Percentiles rank a stretch among this genome's conserved stretches.
These are phyloP conservation scores for Candida frijolesensis DNA, from an alignment of 1,139 yeast genomes.

Conservation along the genomic window DNA sequence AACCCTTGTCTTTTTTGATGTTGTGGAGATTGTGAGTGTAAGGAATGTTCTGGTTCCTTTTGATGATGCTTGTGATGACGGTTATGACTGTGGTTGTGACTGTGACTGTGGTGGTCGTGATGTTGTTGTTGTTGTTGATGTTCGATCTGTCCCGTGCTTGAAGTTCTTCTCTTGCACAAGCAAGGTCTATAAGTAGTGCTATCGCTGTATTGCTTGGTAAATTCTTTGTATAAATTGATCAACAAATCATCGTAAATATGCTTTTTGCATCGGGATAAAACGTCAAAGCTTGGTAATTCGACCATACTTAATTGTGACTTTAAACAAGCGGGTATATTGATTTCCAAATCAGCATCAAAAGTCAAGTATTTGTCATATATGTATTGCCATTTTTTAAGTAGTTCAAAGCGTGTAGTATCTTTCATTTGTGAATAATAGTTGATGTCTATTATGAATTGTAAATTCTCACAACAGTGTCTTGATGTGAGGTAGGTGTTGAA, in stretches of 20 bases:
- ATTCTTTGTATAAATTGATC: slow-evolving; percentile 16
- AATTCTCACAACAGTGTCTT: slow-evolving; percentile 19
- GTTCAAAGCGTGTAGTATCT: slow-evolving; percentile 6
- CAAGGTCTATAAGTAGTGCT: background rate
- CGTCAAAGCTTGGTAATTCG: slow-evolving; percentile 10
- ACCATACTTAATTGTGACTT: slow-evolving; percentile 10
- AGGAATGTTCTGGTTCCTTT: too few species aligned
- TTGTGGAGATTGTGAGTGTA: background rate
- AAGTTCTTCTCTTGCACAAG: slow-evolving; percentile 3
- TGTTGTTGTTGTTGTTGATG: background rate
- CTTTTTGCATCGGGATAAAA: slow-evolving; percentile 12
- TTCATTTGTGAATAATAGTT: slow-evolving; percentile 10
- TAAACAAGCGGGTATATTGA: slow-evolving; percentile 16
- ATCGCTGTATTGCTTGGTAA: slow-evolving; percentile 11
- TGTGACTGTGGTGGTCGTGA: background rate
- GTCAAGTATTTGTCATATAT: slow-evolving; percentile 14
- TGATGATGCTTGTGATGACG: background rate
- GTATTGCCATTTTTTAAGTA: slow-evolving; percentile 14
- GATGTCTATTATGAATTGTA: slow-evolving; percentile 16
- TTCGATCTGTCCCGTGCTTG: background rate
- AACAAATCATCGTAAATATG: slow-evolving; percentile 16
- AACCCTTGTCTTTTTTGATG: background rate
- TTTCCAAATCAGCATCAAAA: slow-evolving; percentile 15
- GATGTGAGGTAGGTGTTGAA: slow-evolving; percentile 13
- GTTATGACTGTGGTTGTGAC: background rate